Base-by-base conservation (phyloP, 306 rosid genomes). In the Medicago arabica region DNA sequence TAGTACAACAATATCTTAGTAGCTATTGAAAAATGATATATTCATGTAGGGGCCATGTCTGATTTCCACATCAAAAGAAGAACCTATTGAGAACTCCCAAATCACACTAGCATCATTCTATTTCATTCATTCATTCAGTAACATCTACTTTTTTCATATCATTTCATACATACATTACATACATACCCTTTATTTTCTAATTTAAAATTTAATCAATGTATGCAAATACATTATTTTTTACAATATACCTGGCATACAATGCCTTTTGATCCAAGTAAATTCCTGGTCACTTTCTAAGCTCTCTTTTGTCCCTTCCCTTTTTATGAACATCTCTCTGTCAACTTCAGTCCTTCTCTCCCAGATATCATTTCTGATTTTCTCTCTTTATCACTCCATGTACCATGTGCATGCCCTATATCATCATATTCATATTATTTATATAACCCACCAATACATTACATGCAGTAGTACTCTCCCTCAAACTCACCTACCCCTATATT, bases 271-370 rank as follows among this genome's bases (percentile, higher is more conserved):
- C 86, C 83, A 85, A 71, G 88, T 82, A 87, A 87, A 71, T 74
- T 80, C 75, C 77, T 85, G 77, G 83, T 77, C 84, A 85, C 90
- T 92, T 89, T 91, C 90, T 74, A 84, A 88, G 74, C 79, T 91
- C 91, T 90, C 85, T 89, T 89, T 89, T 90, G 97, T 96, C 96
- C 98, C 99, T 89, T 80, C 86, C 92, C 88, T 83, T 89, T 90
- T 83, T 87, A 85, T 83, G 93, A 88, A 83, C 88, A 64, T 70
- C 70, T 34, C 83, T 87, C 88, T 92, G 91, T 88, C 97, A 85
- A 75, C 88, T 84, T 90, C 97, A 88, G 92, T 92, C 97, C 90
- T 85, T 85, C 95, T 91, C 95, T 83, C 82, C 74, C 97, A 89
- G 93, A 91, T 91, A 91, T 80, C 68, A 11, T 81, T 80, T 87